Evolutionary conservation across 1,284 basidiomycete species (phyloP).

Genomic region (Fomitopsis schrenkii): DNA sequence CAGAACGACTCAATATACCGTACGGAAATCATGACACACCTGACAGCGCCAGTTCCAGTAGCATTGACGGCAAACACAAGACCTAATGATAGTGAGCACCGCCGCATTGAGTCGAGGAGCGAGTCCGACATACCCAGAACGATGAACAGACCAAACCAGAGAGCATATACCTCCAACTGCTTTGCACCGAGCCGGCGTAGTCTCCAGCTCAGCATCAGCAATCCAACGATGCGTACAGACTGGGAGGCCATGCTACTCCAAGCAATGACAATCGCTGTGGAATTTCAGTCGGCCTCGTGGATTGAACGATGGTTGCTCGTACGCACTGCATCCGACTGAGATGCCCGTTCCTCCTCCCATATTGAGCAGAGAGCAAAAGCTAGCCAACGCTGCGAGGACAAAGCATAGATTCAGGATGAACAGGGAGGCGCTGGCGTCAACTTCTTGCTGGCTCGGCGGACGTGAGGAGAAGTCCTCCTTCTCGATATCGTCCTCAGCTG

Average conservation of each 20-base stretch:
- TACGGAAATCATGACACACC: conserved; percentile 19
- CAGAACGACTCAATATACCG: not conserved
- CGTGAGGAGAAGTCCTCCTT: not conserved
- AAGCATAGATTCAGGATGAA: conserved; percentile 44
- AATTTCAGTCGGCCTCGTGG: not conserved
- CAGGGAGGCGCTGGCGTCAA: conserved; percentile 26
- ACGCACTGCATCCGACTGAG: conserved; percentile 37
- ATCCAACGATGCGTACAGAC: conserved; percentile 38
- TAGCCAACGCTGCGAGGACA: conserved; percentile 37
- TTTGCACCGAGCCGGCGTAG: conserved; percentile 31
- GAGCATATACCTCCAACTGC: conserved; percentile 31
- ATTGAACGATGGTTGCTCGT: not conserved
- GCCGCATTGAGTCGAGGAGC: not conserved
- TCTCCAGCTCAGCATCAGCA: conserved; percentile 39
- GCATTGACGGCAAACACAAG: conserved; percentile 42
- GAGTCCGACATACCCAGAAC: conserved; percentile 34
- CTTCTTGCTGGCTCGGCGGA: not conserved
- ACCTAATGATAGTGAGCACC: conserved; percentile 24
- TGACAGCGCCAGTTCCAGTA: conserved; percentile 35
- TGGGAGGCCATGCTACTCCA: conserved; percentile 44
- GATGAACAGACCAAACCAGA: conserved; percentile 32
- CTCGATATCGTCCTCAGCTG: conserved; percentile 6
- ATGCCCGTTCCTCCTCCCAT: conserved; percentile 26
- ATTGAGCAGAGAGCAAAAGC: conserved; percentile 38
- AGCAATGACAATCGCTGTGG: conserved; percentile 44